phyloP scores from a whole-genome alignment of 225 moss, liverwort and hornwort genomes.

The Bryoerythrophyllum caledonicum region DNA sequence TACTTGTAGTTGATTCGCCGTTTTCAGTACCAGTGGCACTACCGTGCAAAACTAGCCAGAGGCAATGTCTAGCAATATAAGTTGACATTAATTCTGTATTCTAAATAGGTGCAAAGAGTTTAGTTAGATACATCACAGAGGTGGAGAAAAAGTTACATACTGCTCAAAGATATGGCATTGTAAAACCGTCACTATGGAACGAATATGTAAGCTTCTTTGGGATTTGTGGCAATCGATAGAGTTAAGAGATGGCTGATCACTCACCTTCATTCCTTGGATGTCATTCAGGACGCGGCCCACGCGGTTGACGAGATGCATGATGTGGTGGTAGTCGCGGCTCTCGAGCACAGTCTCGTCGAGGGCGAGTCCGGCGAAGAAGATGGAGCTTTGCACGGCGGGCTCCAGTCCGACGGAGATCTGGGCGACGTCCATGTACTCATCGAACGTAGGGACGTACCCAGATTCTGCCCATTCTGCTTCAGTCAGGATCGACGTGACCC shows the following conservation, averaged over 20 bases:
- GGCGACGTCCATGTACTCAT: conserved; percentile 48
- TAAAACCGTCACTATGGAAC: no score
- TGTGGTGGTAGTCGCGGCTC: conserved; percentile 38
- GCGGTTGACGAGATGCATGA: conserved; percentile 45
- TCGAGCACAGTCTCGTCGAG: conserved; percentile 37
- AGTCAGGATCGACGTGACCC: conserved; percentile 41
- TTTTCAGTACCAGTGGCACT: no score
- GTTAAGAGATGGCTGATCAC: background rate
- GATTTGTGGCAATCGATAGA: background rate
- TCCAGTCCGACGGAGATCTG: conserved; percentile 39
- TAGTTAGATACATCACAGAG: background rate
- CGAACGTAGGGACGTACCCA: conserved; percentile 34
- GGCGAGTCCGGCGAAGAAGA: conserved; percentile 53
- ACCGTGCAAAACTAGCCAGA: no score
- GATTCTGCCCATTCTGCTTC: conserved; percentile 66
- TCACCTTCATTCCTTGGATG: conserved; percentile 51
- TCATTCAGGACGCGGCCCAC: conserved; percentile 63
- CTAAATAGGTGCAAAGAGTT: no score
- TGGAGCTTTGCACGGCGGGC: conserved; percentile 37
- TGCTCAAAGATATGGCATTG: no score
- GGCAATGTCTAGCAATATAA: no score
- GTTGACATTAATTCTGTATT: no score
- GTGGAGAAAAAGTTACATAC: no score
- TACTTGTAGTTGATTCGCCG: no score
- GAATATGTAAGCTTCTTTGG: background rate